Base-by-base conservation (phyloP, 2,329 filamentous ascomycete genomes). In the Rutstroemia sp. region DNA sequence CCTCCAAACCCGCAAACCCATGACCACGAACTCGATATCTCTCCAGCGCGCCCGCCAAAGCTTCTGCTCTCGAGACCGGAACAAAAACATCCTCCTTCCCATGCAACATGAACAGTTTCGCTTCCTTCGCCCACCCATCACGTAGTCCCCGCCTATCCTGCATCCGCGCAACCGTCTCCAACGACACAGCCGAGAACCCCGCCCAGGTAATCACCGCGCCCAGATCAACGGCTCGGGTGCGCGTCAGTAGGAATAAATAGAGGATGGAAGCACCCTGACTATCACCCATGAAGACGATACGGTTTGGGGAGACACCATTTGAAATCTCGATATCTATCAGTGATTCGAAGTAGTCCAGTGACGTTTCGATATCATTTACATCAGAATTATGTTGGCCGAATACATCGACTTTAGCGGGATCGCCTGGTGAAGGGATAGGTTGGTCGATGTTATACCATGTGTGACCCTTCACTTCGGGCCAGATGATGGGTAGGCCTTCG, bases 191-290 rank as follows among this genome's bases (percentile, higher is more conserved):
- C 14, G 54, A 47, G 25, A 60, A 59, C 7, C 54, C 56, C 4
- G 53, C 57, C 38, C 54, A 54, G 16, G 53, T 51, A 38, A 59
- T 56, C 8, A 58, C 16, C 10, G 58, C 58, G 6, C 51, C 48
- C 4, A 58, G n/a, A n/a, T 54, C 51, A 8, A 44, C 44, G 12
- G 54, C 56, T 6, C 53, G n/a, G 17, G 21, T 51, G 2, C 54
- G 23, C 5, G 51, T 57, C 9, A 60, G 57, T 19, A 61, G 16
- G 21, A 60, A 61, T 2, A 59, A 27, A 4, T 38, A 42, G 9
- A 61, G 12, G 21, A 59, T 52, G 2, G 56, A 48, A 7, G 54
- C 51, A 4, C 61, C 58, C 52, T 61, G 60, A 27, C 59, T 60
- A 23, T 59, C 44, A 1, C 58, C 59, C 48, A 61, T 52, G n/a